phyloP scores from a whole-genome alignment of 2,329 filamentous ascomycete species.

The Cordyceps pruinosa region DNA sequence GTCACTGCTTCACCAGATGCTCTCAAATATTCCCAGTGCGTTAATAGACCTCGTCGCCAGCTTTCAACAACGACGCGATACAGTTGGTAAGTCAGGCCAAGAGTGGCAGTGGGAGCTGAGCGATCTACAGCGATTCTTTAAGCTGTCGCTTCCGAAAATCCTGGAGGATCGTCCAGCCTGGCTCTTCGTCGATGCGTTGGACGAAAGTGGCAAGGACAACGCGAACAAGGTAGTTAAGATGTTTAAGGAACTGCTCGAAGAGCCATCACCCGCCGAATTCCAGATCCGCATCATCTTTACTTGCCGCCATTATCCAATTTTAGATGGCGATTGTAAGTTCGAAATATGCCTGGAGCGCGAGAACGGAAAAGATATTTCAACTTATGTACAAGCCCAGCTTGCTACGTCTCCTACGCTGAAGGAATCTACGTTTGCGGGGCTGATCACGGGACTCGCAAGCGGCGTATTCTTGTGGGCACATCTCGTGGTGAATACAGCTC shows the following conservation, averaged over 20 bases:
- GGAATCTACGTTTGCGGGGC: background rate
- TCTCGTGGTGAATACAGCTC: constrained; percentile 21
- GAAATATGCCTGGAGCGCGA: constrained; percentile 25
- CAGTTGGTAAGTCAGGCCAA: constrained; percentile 14
- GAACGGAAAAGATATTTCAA: constrained; percentile 25
- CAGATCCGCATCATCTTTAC: constrained; percentile 20
- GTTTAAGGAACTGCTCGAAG: too few species aligned
- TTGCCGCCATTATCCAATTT: constrained; percentile 27
- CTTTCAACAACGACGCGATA: constrained; percentile 14
- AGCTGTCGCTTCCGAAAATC: constrained; percentile 16
- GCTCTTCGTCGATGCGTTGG: constrained; percentile 30
- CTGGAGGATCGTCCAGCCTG: constrained; percentile 17
- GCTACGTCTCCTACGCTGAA: too few species aligned
- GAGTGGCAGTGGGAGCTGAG: constrained; percentile 23
- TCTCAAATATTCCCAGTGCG: constrained; percentile 20
- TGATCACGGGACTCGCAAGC: constrained; percentile 21
- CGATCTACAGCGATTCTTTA: constrained; percentile 19
- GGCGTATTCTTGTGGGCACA: constrained; percentile 32
- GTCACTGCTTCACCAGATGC: constrained; percentile 28
- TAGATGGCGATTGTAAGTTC: constrained; percentile 16
- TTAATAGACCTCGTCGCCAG: constrained; percentile 15
- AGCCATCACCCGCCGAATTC: constrained; percentile 10
- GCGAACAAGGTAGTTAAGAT: too few species aligned
- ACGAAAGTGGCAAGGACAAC: constrained; percentile 25
- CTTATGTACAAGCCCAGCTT: constrained; percentile 22